Evolutionary conservation across 345 rosid species (phyloP), one percentile per base, ranked within the genome.

Genomic region (Mallotus nudiflorus): DNA sequence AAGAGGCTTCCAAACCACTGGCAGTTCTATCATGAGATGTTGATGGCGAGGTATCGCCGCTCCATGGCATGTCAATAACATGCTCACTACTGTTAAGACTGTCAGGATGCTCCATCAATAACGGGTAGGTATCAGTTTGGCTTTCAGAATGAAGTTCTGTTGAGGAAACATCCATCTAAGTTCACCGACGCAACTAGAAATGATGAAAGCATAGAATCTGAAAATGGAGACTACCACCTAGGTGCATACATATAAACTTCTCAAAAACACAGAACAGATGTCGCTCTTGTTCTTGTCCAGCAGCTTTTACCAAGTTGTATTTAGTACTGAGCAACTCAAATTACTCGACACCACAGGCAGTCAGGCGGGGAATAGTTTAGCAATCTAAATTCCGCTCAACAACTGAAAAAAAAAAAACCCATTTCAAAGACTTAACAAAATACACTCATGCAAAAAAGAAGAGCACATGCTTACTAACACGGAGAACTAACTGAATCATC

Each of bases 101-200:
- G 67, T 84, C 90, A 1, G 85, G 65, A 66, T 77, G 85, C 85
- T 92, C 99, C 97, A 95, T 95, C 73, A 87, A 79, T 73, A 85
- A 81, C 0, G 88, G 88, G 75, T 31, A 85, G 54, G 69, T 77
- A 20, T 84, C 83, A 56, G 71, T 80, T 74, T 59, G 77, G 69
- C 71, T 81, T 62, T 81, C 82, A 73, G 75, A 73, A 73, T 75
- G 77, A 75, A 48, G 82, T 83, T 85, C 89, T 79, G 46, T 53
- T 42, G 82, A 77, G 84, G 89, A 81, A 85, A 85, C 90, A 79
- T 86, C 96, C 97, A 91, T 94, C 89, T 86, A 86, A 77, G 77
- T 81, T 73, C 78, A 66, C 78, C 82, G 59, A 69, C 80, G 33
- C 83, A 56, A 64, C 15, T 16, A 62, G 53, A 67, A 65, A 66